Base-by-base conservation (phyloP, 805 yeast genomes). In the Clavispora vitiphila region DNA sequence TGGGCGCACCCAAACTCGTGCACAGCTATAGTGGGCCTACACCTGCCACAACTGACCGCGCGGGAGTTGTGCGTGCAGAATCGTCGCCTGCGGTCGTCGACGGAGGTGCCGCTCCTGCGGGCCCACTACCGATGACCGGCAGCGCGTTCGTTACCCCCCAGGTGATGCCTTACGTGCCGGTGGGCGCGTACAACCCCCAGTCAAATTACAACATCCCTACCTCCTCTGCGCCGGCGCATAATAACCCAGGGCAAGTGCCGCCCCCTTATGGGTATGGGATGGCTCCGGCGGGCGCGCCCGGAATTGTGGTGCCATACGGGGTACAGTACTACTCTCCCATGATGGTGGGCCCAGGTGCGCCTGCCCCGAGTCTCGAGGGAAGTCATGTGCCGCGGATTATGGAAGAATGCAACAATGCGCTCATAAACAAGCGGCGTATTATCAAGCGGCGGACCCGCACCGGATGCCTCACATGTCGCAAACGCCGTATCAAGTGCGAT, bases 401-500 rank as follows among this genome's bases (percentile, higher is more conserved):
- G 26, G 39, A 39, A n/a, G 52, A 46, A 20, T 49, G 60, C 24
- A 62, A 61, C 42, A 58, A 62, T 34, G 64, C 67, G 20, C 48
- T 60, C 40, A 29, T 64, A 37, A 57, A 60, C 50, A 67, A 66
- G 44, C 55, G 74, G 38, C 58, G 77, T 37, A 68, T 72, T 46
- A 70, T 77, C 46, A 74, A 80, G 53, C 65, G 82, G 35, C 67
- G 90, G 39, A 83, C 89, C 2, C 68, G 85, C 53, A 82, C 89
- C 0, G 91, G 91, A 2, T 83, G 90, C 57, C 60, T 81, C 42
- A 83, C 90, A 1, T 83, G 90, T 57, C 70, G 89, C 25, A 75
- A 78, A 55, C 64, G 89, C 47, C 66, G 89, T 35, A 80, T 83
- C 54, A 83, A 83, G 62, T 83, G 90, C 60, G 90, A 83, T 60